phyloP scores from a whole-genome alignment of 495 filamentous ascomycete species.

The Collariella sp. region DNA sequence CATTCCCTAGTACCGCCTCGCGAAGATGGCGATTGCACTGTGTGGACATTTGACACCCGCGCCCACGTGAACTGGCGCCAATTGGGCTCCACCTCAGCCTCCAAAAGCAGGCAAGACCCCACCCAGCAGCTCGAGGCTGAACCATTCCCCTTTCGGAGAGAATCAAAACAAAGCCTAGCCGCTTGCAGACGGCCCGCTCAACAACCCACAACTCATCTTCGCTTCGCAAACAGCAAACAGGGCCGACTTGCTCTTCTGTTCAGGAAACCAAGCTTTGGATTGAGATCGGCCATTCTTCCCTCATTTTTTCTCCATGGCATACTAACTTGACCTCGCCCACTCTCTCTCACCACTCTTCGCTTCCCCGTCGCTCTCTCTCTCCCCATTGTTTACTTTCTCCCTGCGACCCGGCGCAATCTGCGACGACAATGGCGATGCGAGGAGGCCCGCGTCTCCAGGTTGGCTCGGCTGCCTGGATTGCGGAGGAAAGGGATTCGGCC shows the following conservation, averaged over 20 bases:
- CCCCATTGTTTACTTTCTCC: slow-evolving; percentile 4
- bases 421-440: slow-evolving; percentile 42
- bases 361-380: background rate
- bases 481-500: slow-evolving; percentile 43
- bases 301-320: background rate
- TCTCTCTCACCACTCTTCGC: background rate
- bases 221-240: slow-evolving; percentile 9
- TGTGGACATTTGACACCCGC: background rate
- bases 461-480: slow-evolving; percentile 47
- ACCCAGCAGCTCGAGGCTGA: slow-evolving; percentile 8
- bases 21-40: background rate
- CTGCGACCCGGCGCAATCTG: slow-evolving; percentile 5
- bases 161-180: slow-evolving; percentile 30
- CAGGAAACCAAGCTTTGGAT: slow-evolving; percentile 8
- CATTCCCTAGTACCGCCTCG: background rate
- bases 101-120: slow-evolving; percentile 7
- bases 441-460: slow-evolving; percentile 45
- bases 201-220: slow-evolving; percentile 23
- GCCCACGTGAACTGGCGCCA: slow-evolving; percentile 28
- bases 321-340: background rate
- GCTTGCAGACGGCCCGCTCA: slow-evolving; percentile 6
- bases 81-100: too few species aligned
- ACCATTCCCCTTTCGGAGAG: slow-evolving; percentile 23
- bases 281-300: background rate
- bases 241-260: slow-evolving; percentile 8